Base-by-base conservation (phyloP, 164 flowering plant genomes). In the Houttuynia cordata region DNA sequence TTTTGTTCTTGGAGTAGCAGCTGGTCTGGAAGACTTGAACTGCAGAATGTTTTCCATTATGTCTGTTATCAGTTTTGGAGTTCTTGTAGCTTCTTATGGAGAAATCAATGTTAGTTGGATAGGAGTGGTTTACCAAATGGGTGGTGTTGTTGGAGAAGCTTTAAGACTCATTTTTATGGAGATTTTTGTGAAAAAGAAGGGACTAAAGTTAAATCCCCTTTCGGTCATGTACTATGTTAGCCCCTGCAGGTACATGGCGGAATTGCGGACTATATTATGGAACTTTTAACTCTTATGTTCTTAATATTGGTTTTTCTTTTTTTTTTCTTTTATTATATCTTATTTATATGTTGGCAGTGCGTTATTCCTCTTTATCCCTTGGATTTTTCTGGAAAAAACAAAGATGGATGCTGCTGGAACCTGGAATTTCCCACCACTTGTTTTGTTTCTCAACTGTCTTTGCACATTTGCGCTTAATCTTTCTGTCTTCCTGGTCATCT, bases 111-210 rank as follows among this genome's bases (percentile, higher is more conserved):
- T 93, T 49, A 93, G 67, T 75, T 93, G 98, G 98, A 64, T 86
- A 60, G 98, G 98, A 64, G 98, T 93, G 49, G 87, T 93, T 73
- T 93, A 93, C 76, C 98, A 93, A 76, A 93, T 93, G 98, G 98
- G 98, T 61, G 98, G 98, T 59, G 98, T 93, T 60, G 79, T 93
- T 74, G 98, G 92, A 64, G 98, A 93, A 79, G 96, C 98, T 53
- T 64, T 90, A 66, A 86, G 98, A 75, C 96, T 93, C 67, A 89
- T 93, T 60, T 93, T 93, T 71, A 89, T 93, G 98, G 97, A 93
- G 83, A 89, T 93, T 73, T 74, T 93, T 3, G 94, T 93, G 59
- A 93, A 89, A 75, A 72, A 84, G 72, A 93, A 93, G 80, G 98
- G 98, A 30, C 74, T 93, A 51, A 86, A 85, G 62, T 62, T 93